phyloP scores from a whole-genome alignment of 108 stramenopile species.

The Schizochytrium sp. region DNA sequence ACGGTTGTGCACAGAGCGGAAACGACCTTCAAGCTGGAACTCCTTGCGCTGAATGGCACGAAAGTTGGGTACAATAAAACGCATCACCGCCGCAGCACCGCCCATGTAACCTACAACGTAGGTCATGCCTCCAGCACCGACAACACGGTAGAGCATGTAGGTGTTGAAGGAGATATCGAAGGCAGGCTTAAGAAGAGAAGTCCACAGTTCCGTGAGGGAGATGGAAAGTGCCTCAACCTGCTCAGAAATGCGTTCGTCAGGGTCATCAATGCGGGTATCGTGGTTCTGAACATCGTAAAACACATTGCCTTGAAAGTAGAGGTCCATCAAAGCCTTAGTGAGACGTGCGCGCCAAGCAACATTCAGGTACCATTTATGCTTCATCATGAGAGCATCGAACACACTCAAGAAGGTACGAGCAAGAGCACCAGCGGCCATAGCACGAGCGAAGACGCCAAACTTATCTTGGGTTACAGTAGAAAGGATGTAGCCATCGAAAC shows the following conservation, averaged over 20 bases:
- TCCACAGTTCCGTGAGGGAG: constrained; percentile 48
- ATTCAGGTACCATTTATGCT: constrained; percentile 47
- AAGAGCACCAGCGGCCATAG: constrained; percentile 21
- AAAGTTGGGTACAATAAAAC: constrained; percentile 52
- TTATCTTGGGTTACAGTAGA: constrained; percentile 44
- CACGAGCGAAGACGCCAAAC: constrained; percentile 28
- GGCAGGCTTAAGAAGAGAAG: constrained; percentile 49
- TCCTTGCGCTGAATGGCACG: constrained; percentile 37
- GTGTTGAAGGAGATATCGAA: constrained; percentile 59
- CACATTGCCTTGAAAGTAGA: constrained; percentile 18
- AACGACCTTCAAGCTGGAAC: constrained; percentile 40
- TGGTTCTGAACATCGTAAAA: constrained; percentile 58
- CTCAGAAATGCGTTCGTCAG: constrained; percentile 48
- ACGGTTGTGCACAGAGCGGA: constrained; percentile 54
- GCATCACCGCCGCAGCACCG: constrained; percentile 38
- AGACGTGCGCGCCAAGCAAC: constrained; percentile 51
- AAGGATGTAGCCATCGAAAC: constrained; percentile 59
- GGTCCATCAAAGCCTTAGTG: constrained; percentile 40
- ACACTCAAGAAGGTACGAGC: constrained; percentile 38
- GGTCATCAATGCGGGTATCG: constrained; percentile 45
- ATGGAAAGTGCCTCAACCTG: constrained; percentile 51
- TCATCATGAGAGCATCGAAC: constrained; percentile 35
- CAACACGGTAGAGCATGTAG: constrained; percentile 44
- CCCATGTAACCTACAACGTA: constrained; percentile 47
- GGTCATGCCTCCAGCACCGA: constrained; percentile 29